Evolutionary conservation across 768 basidiomycete species (phyloP).

Genomic region (Rhodotorula graminis): DNA sequence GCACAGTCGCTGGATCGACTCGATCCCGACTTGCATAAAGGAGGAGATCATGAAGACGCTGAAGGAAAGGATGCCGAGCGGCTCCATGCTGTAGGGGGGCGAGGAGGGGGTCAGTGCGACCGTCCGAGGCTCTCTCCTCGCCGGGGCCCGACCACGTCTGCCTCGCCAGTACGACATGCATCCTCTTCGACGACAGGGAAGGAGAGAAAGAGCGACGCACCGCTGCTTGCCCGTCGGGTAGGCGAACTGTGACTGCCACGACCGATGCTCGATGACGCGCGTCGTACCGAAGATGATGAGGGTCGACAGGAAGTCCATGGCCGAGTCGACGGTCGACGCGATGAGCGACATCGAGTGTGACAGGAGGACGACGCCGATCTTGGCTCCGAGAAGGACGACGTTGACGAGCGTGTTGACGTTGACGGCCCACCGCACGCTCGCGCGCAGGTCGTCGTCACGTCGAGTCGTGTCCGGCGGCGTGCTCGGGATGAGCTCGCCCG

Average conservation of each 20-base stretch:
- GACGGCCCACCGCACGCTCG: slow-evolving; percentile 34
- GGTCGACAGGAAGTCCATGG: slow-evolving; percentile 49
- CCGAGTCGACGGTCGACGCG: slow-evolving; percentile 49
- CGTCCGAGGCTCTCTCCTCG: neutral
- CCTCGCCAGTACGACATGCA: no score
- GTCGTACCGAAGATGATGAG: slow-evolving; percentile 49
- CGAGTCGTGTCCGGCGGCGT: neutral
- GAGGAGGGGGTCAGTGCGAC: slow-evolving; percentile 38
- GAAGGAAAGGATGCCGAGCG: slow-evolving; percentile 50
- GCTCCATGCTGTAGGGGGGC: slow-evolving; percentile 47
- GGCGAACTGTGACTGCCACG: slow-evolving; percentile 30
- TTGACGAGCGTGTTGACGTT: slow-evolving; percentile 45
- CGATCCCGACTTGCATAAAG: slow-evolving; percentile 47
- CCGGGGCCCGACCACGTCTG: no score
- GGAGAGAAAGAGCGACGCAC: neutral
- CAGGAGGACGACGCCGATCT: slow-evolving; percentile 48
- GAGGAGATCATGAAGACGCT: slow-evolving; percentile 50
- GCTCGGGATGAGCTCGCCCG: slow-evolving; percentile 26
- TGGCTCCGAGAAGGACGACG: slow-evolving; percentile 47
- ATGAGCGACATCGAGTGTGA: slow-evolving; percentile 50
- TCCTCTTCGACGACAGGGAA: no score
- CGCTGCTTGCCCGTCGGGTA: slow-evolving; percentile 22
- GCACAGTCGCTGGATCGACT: slow-evolving; percentile 46
- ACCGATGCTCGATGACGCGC: slow-evolving; percentile 43
- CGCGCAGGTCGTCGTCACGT: slow-evolving; percentile 17